A percentile compares a stretch with the other conserved stretches of the same genome.
phyloP scores from a whole-genome alignment of 225 moss, liverwort and hornwort species.

The Sphagnum contortum region DNA sequence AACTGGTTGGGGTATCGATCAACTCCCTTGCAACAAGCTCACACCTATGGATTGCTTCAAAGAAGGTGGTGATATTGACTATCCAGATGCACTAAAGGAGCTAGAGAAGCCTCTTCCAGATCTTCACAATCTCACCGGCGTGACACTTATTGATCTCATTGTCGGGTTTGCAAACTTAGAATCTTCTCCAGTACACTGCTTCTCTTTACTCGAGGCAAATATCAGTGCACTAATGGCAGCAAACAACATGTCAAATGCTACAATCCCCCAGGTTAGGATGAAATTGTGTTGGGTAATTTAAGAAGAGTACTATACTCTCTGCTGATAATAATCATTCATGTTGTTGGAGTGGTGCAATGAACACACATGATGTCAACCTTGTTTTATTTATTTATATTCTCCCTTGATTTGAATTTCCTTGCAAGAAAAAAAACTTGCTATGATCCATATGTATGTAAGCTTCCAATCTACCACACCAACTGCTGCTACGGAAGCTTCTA shows the following conservation, averaged over 20 bases:
- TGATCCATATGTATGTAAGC: too few species aligned
- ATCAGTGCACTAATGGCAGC: conserved; percentile 24
- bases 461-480: too few species aligned
- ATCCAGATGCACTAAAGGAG: conserved; percentile 61
- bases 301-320: too few species aligned
- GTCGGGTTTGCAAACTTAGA: conserved; percentile 29
- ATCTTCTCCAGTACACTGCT: conserved; percentile 27
- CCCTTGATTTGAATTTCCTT: too few species aligned
- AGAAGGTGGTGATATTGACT: conserved; percentile 77
- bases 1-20: conserved; percentile 63
- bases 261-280: conserved; percentile 21
- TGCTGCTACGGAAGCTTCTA: too few species aligned
- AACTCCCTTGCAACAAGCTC: conserved; percentile 82
- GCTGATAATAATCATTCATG: too few species aligned
- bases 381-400: too few species aligned
- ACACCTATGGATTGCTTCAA: conserved; percentile 68
- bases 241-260: conserved; percentile 3
- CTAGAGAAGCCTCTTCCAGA: conserved; percentile 58
- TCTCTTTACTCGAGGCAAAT: conserved; percentile 21
- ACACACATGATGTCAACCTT: too few species aligned
- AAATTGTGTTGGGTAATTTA: too few species aligned
- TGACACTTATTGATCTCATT: conserved; percentile 34
- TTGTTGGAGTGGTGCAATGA: too few species aligned
- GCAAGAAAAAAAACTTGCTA: too few species aligned
- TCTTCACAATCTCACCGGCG: conserved; percentile 12